phyloP scores from a whole-genome alignment of 2,329 filamentous ascomycete species.

The Penicillium sumatraense region DNA sequence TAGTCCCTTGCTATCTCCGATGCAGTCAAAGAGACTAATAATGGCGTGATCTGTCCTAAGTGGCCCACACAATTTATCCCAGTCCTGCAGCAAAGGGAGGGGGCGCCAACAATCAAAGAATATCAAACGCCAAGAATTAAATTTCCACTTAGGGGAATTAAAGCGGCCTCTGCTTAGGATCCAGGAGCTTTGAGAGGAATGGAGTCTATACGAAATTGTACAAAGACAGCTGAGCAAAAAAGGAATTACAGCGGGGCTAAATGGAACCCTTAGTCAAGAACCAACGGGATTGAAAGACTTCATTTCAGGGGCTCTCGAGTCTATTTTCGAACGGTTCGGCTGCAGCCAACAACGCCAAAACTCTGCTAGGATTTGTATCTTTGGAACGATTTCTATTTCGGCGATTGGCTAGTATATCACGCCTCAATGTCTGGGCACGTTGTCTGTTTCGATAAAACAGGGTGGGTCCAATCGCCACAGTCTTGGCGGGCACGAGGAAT shows the following conservation, averaged over 20 bases:
- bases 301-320: neutral
- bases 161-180: neutral
- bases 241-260: neutral
- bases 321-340: constrained; percentile 1
- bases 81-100: neutral
- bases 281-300: neutral
- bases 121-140: constrained; percentile 1
- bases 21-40: constrained; percentile 17
- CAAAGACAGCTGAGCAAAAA: no score
- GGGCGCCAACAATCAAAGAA: neutral
- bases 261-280: neutral
- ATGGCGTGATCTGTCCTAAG: constrained; percentile 18
- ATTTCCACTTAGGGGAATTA: neutral
- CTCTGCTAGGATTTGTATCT: neutral
- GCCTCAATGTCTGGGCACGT: neutral
- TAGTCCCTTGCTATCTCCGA: neutral
- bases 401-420: neutral
- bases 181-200: no score
- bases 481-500: constrained; percentile 1
- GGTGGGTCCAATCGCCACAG: neutral
- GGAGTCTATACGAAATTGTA: neutral
- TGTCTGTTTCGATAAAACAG: neutral
- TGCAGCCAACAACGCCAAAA: neutral
- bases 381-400: neutral
- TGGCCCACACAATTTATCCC: constrained; percentile 5